Evolutionary conservation across 179 eudicot species (phyloP).

Genomic region (Camellia oleifera): DNA sequence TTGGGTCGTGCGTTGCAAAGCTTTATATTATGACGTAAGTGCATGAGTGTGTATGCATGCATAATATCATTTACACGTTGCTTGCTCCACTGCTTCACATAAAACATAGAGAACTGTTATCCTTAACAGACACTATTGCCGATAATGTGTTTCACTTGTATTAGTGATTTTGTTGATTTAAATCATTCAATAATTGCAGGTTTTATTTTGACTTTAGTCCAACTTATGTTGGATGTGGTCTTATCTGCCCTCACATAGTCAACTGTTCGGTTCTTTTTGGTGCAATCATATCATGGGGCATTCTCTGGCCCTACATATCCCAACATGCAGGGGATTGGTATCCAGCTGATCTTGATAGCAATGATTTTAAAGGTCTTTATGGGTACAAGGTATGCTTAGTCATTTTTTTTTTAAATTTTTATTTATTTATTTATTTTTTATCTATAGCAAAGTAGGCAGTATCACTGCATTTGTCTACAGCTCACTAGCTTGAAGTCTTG

Average conservation of each 20-base stretch:
- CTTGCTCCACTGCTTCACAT: neutral
- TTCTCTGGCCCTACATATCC: conserved; percentile 92
- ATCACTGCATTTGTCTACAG: neutral
- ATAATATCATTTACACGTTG: neutral
- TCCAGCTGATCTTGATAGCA: conserved; percentile 80
- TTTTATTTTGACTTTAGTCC: conserved; percentile 98
- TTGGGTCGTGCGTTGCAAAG: neutral
- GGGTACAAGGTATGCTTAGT: conserved; percentile 83
- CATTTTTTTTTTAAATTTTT: neutral
- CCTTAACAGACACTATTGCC: neutral
- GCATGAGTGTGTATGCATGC: neutral
- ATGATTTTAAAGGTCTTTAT: conserved; percentile 95
- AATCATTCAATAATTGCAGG: conserved; percentile 44
- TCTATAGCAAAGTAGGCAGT: neutral
- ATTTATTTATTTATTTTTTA: no score
- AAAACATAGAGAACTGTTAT: neutral
- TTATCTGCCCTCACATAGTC: conserved; percentile 95
- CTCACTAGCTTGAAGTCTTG: neutral
- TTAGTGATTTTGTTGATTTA: neutral
- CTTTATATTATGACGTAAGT: neutral
- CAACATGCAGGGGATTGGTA: conserved; percentile 94
- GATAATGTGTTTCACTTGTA: neutral
- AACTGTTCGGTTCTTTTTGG: conserved; percentile 91
- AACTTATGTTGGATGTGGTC: conserved; percentile 97
- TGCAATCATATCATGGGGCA: conserved; percentile 92